Percentiles rank a stretch among this genome's conserved stretches.
Conservation (phyloP, 352 stramenopile genomes). For the Phytopythium delawarense region DNA sequence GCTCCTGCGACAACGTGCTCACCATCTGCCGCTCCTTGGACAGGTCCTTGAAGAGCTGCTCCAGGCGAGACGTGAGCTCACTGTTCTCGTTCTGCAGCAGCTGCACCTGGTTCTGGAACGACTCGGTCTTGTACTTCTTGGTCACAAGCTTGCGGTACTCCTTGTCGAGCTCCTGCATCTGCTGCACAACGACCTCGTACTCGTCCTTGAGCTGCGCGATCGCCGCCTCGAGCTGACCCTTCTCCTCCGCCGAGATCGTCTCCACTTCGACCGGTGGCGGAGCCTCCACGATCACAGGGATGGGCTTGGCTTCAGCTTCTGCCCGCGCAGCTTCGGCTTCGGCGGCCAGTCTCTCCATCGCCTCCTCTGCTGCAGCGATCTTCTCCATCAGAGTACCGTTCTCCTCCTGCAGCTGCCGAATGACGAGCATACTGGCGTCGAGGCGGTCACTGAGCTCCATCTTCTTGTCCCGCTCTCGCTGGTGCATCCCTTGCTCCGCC, state of each 20-base stretch:
- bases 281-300: background rate
- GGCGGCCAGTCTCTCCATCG: background rate
- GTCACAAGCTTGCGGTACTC: constrained; percentile 58
- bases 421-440: constrained; percentile 6
- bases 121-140: constrained; percentile 74
- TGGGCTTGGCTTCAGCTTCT: background rate
- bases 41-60: constrained; percentile 33
- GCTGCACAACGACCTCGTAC: constrained; percentile 11
- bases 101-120: constrained; percentile 63
- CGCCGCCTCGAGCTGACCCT: constrained; percentile 9
- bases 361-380: background rate
- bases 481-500: constrained; percentile 7
- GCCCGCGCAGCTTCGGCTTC: constrained; percentile 2
- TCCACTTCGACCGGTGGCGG: constrained; percentile 12
- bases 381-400: constrained; percentile 17
- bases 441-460: constrained; percentile 10
- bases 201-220: constrained; percentile 12
- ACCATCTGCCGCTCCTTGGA: constrained; percentile 37
- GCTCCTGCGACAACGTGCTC: constrained; percentile 30
- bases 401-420: constrained; percentile 28
- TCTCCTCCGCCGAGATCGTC: constrained; percentile 8
- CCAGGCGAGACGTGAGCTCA: constrained; percentile 39
- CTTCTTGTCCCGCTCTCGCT: constrained; percentile 18
- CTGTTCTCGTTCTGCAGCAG: constrained; percentile 65
- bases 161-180: constrained; percentile 28